Evolutionary conservation across 177 flowering plant genomes (phyloP), one percentile per base, ranked within the genome.

Genomic region (Vitis hybrid): DNA sequence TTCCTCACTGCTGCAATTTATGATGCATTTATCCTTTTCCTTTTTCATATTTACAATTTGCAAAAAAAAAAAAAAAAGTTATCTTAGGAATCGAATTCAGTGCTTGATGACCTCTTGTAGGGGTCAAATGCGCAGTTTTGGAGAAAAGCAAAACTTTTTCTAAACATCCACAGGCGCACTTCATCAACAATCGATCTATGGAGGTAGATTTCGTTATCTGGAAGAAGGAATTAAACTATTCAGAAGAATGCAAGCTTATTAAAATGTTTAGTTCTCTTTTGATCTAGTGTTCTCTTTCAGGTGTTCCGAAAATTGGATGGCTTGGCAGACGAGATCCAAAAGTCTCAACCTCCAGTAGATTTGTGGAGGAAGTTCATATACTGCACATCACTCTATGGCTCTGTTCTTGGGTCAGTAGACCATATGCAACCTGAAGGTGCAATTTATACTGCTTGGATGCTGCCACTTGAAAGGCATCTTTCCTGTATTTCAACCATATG

Each of bases 381-480:
- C 70, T 95, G 98, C 70, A 89, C 93, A 17, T 93, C 97, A 18
- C 91, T 95, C 14, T 81, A 85, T 70, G 97, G 99, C 76, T 78
- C 84, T 58, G 76, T 90, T 74, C 83, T 95, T 55, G 98, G 98
- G n/a, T 83, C 91, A 46, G 91, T 95, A 57, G 99, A 95, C 72
- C 99, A 95, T 76, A 90, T 95, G 86, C 86, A 85, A 80, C 96
- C 99, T 73, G 87, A 90, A 90, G 99, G 99, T 95, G 52, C 61
- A 73, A 20, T 54, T 61, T 1, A 53, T 27, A 3, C 30, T 3
- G 30, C 30, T 27, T 27, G 4, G 30, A 27, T 27, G 30, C 0
- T 27, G 30, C 30, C 30, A 27, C 30, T 27, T 27, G 30, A 27
- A 27, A 27, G 30, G 30, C 30, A 3, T 0, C 30, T 27, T 27